phyloP scores from a whole-genome alignment of 2,329 filamentous ascomycete species.

The Ophiocordyceps polyrhachis-furcata region DNA sequence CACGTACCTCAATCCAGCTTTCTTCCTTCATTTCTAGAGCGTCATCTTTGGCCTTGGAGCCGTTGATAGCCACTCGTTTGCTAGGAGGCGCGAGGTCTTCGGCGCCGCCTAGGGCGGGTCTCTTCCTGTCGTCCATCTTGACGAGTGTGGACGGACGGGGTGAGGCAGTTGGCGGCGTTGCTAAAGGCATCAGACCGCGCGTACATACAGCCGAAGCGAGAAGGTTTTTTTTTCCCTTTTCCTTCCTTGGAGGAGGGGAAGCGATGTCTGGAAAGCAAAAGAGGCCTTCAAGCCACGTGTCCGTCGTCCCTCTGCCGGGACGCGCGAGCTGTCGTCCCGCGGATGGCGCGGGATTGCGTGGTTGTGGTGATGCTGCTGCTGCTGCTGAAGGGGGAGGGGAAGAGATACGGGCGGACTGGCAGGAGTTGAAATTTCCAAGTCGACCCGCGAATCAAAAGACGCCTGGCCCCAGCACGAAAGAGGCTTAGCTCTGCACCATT shows the following conservation, averaged over 20 bases:
- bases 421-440: slow-evolving; percentile 28
- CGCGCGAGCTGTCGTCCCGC: slow-evolving; percentile 17
- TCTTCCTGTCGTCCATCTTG: slow-evolving; percentile 99
- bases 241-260: slow-evolving; percentile 9
- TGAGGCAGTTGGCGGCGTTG: slow-evolving; percentile 50
- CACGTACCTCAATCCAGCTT: slow-evolving; percentile 48
- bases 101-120: slow-evolving; percentile 61
- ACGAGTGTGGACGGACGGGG: slow-evolving; percentile 64
- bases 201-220: slow-evolving; percentile 15
- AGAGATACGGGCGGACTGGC: slow-evolving; percentile 1
- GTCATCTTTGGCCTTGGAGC: slow-evolving; percentile 39
- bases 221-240: slow-evolving; percentile 2
- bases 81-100: slow-evolving; percentile 76
- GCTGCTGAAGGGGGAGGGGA: slow-evolving; percentile 12
- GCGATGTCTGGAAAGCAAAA: slow-evolving; percentile 10
- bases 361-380: slow-evolving; percentile 10
- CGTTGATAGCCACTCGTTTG: slow-evolving; percentile 86
- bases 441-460: slow-evolving; percentile 21
- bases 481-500: slow-evolving; percentile 16
- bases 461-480: slow-evolving; percentile 16
- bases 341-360: slow-evolving; percentile 12
- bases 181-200: slow-evolving; percentile 66
- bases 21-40: slow-evolving; percentile 37
- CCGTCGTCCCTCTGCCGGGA: slow-evolving; percentile 13
- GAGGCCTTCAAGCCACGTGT: slow-evolving; percentile 15